Base-by-base conservation (phyloP, 2,329 filamentous ascomycete genomes). In the Diaporthe eres region DNA sequence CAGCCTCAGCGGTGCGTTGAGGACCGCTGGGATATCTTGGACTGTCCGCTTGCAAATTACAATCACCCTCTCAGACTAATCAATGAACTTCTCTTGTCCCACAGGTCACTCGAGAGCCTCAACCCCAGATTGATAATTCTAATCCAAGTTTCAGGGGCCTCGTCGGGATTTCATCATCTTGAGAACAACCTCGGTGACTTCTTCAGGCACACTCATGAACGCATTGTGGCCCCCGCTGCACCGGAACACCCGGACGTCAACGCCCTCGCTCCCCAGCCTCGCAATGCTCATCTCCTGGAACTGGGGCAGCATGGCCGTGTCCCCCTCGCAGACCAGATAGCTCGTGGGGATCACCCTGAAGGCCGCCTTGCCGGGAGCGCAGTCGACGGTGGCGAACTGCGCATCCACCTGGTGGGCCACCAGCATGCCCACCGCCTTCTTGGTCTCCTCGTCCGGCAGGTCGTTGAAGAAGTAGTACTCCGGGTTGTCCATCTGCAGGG, bases 291-390 rank as follows among this genome's bases (percentile, higher is more conserved):
- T 73, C 47, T 75, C 74, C 42, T 75, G 74, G 17, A 31, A 44
- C 34, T 58, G 25, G 4, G 68, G 53, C 6, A 72, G 13, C 57
- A 73, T 53, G 31, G 74, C 74, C 1, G 60, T 65, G 42, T 75
- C 74, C 8, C 17, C 49, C 51, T 75, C 74, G n/a, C 74, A 75
- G 8, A 75, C 47, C 34, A 75, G 9, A 4, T 75, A 75, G 68
- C 68, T 75, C 58, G 71, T 53, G n/a, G 74, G 74, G 17, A 75
- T 55, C 37, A 67, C 51, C 65, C 74, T 61, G 47, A 71, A 75
- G 17, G 57, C 74, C 28, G 74, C 70, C 70, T 65, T 75, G 31
- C 58, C 47, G 22, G 22, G 28, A 5, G 53, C 49, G 55, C 65
- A 70, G n/a, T 42, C 44, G 5, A 51, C 44, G 19, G 53, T 25